These are phyloP conservation scores for Phytophthora sansomeana DNA, from an alignment of 352 stramenopile genomes.

Conservation along the genomic window DNA sequence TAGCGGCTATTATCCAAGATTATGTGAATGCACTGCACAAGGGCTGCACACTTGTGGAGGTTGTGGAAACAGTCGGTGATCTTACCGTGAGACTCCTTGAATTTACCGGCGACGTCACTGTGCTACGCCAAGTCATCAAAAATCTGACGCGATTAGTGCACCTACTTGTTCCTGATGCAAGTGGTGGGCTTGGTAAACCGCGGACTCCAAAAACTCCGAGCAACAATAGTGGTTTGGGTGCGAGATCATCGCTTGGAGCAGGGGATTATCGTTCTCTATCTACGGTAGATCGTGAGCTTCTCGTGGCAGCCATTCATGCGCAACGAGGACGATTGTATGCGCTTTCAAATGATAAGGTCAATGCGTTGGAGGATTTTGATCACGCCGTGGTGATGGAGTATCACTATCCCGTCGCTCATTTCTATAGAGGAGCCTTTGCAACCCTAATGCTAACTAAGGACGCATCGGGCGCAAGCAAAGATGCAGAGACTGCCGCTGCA, in stretches of 20 bases:
- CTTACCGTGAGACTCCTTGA: constrained; percentile 72
- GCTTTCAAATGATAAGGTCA: constrained; percentile 58
- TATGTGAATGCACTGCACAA: constrained; percentile 78
- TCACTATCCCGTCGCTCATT: constrained; percentile 81
- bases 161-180: constrained; percentile 52
- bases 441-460: constrained; percentile 47
- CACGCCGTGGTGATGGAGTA: constrained; percentile 81
- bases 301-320: constrained; percentile 65
- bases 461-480: constrained; percentile 18
- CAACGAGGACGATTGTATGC: constrained; percentile 73
- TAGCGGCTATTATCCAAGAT: constrained; percentile 75
- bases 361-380: constrained; percentile 69
- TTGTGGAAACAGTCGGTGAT: constrained; percentile 80
- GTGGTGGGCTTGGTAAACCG: constrained; percentile 38
- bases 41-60: constrained; percentile 74
- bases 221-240: constrained; percentile 30
- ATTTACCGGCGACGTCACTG: constrained; percentile 65
- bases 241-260: not conserved
- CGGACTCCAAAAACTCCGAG: constrained; percentile 12
- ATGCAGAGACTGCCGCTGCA: constrained; percentile 28
- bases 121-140: constrained; percentile 69
- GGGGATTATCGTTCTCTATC: constrained; percentile 32
- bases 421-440: constrained; percentile 77
- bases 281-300: constrained; percentile 52
- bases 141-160: constrained; percentile 69